Base-by-base conservation (phyloP, 164 flowering plant species). In the Macadamia integrifolia region DNA sequence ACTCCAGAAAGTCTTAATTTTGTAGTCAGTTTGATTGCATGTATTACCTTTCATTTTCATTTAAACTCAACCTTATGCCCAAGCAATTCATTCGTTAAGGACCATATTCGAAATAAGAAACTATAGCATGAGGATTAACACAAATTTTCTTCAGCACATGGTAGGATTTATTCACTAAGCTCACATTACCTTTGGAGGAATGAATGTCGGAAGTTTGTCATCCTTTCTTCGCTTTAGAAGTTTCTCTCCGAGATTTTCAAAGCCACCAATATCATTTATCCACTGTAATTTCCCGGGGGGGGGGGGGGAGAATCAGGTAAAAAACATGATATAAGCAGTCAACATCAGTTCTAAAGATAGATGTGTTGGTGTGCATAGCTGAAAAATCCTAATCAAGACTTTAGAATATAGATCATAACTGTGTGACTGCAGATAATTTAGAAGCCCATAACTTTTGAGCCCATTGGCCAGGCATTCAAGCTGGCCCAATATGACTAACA, bases 211-310 rank as follows among this genome's bases (percentile, higher is more conserved):
- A 66, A 93, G 93, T 44, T 86, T 72, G 43, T 80, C 82, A 42
- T 74, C 77, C 78, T 77, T 90, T 71, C 68, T 84, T 73, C 79
- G 74, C 60, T 74, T 83, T 52, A 93, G 83, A 76, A 93, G 91
- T 65, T 76, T 89, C 48, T 72, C 65, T 53, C 91, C 93, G 29
- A 93, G 83, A 66, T 66, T 82, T 75, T 93, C 85, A 66, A 78
- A 69, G 58, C 98, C 98, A 60, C 97, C 98, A 71, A 79, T 79
- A 30, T 93, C 91, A 18, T 84, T 80, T 49, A 90, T 74, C 98
- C 95, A 91, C 98, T 91, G 65, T 68, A 75, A n/a, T 23, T n/a
- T 23, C 23, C 23, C 23, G 23, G 60, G 53, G 40, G 40, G 40
- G 40, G 4, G 40, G 3, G 3, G 5, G 40, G 5, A 30, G 58